Base-by-base conservation (phyloP, 202 grass and related monocot genomes). In the Schoenoplectus tabernaemontani region DNA sequence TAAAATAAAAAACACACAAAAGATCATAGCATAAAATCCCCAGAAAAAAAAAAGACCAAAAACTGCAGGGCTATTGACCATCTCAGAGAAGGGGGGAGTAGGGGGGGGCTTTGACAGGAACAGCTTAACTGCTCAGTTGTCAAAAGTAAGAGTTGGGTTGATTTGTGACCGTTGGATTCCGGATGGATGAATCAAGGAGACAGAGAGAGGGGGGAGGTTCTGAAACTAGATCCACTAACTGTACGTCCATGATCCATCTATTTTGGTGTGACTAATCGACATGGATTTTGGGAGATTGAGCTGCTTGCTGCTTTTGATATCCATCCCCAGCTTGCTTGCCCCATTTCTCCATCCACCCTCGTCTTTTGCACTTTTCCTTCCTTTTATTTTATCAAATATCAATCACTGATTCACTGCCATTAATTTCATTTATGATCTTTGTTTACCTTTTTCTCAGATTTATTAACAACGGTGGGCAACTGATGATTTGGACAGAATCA, bases 91-190 rank as follows among this genome's bases (percentile, higher is more conserved):
- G n/a, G 61, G 13, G 9, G 9, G 7, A 26, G 26, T 59, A 22
- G 44, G 10, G 30, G 59, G 77, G 5, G 38, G 36, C 58, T 26
- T 65, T 80, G 78, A 80, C 59, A 80, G 78, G 78, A 80, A 80
- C 78, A 80, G 78, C 78, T 80, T 80, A 80, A 80, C 78, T 80
- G 78, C 78, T 66, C 23, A 65, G 53, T 64, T 80, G 78, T 80
- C 78, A 80, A 80, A 80, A 64, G 77, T 4, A 17, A n/a, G 58
- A 80, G 58, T 80, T 53, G 7, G 28, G 13, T 65, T 48, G 11
- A 80, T 17, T 36, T 13, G 1, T 20, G 38, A 80, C 78, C 59
- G 77, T 79, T 79, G 37, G 77, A 79, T 79, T 2, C 0, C 38
- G 20, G 57, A 47, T 58, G 42, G 56, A 79, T 24, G 65, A 24